phyloP scores from a whole-genome alignment of 306 rosid genomes.

The Sicyos edulis region DNA sequence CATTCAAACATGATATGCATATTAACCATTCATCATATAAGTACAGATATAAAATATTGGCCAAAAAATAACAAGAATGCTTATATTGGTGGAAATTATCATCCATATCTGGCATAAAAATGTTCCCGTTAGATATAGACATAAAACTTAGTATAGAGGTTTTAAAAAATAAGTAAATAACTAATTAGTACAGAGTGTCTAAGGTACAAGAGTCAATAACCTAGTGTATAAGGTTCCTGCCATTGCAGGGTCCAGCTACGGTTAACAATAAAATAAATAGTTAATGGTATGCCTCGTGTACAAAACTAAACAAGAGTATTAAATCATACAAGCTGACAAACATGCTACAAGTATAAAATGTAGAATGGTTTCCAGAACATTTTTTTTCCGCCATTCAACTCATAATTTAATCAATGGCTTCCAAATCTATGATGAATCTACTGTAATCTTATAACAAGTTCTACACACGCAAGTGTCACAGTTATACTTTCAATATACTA shows the following conservation, averaged over 20 bases:
- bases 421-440: neutral
- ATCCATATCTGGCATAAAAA: neutral
- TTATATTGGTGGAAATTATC: neutral
- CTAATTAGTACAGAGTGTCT: neutral
- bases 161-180: no score
- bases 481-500: neutral
- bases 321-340: neutral
- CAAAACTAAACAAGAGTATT: conserved; percentile 3
- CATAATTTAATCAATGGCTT: neutral
- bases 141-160: neutral
- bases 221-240: neutral
- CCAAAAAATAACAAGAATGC: neutral
- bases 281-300: neutral
- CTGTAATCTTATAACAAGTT: neutral
- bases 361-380: neutral
- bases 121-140: neutral
- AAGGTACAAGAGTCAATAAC: conserved; percentile 1
- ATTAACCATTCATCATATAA: neutral
- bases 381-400: neutral
- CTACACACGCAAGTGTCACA: neutral
- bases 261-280: neutral
- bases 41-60: neutral
- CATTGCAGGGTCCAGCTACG: neutral
- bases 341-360: neutral
- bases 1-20: neutral